These are phyloP conservation scores for Penicillium sp. DNA, from an alignment of 2,329 filamentous ascomycete species.

Conservation along the genomic window DNA sequence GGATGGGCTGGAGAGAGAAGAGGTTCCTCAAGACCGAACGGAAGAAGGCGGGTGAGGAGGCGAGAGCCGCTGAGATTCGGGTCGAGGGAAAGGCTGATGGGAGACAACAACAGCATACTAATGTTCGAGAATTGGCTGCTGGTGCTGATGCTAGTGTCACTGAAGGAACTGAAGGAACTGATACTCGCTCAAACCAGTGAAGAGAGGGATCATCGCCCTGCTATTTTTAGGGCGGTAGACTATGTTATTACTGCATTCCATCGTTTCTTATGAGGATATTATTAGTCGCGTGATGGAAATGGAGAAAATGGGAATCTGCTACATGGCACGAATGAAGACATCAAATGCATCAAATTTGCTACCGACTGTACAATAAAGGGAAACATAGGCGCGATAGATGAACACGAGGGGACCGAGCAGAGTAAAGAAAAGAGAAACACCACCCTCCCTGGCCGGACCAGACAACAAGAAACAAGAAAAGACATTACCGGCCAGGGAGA, in stretches of 20 bases:
- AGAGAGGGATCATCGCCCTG: neutral
- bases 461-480: constrained; percentile 4
- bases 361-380: constrained; percentile 28
- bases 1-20: constrained; percentile 22
- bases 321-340: constrained; percentile 15
- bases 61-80: neutral
- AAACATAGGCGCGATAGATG: constrained; percentile 27
- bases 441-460: constrained; percentile 12
- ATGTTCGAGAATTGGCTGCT: neutral
- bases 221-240: neutral
- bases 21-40: constrained; percentile 10
- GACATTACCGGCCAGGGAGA: constrained; percentile 16
- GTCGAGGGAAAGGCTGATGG: neutral
- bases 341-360: constrained; percentile 30
- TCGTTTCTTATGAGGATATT: neutral
- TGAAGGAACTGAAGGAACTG: neutral
- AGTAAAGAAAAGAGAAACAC: constrained; percentile 23
- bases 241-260: neutral
- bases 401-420: constrained; percentile 24
- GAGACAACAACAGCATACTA: neutral
- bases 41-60: constrained; percentile 8
- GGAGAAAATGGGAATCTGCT: neutral
- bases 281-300: neutral
- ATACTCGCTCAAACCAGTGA: neutral
- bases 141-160: neutral